Evolutionary conservation across 306 rosid genomes (phyloP).

Genomic region (Purshia tridentata): DNA sequence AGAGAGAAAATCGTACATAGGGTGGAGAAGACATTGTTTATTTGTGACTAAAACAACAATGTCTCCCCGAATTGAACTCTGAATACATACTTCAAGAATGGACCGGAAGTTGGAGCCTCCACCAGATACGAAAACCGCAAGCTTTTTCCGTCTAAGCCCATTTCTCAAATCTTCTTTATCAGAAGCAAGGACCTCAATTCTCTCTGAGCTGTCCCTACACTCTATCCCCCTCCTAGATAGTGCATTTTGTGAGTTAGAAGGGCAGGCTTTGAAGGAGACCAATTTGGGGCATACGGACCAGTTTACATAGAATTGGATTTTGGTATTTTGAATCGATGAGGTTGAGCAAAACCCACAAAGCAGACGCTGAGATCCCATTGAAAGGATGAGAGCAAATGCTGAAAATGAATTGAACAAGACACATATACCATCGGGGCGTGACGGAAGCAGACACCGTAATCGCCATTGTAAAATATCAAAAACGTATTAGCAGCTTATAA

Average conservation of each 20-base stretch:
- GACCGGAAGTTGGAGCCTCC: conserved; percentile 90
- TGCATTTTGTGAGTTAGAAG: conserved; percentile 19
- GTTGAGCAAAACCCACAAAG: conserved; percentile 40
- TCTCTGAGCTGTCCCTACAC: conserved; percentile 30
- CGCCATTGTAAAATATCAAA: no score
- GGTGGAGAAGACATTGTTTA: conserved; percentile 44
- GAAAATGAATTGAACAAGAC: no score
- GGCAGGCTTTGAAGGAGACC: conserved; percentile 21
- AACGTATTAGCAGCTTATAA: no score
- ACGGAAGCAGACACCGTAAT: no score
- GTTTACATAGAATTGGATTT: conserved; percentile 22
- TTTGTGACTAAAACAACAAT: conserved; percentile 67
- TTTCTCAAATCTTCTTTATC: conserved; percentile 16
- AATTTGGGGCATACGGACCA: conserved; percentile 24
- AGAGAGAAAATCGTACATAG: not conserved
- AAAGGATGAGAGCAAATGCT: not conserved
- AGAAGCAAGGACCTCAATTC: conserved; percentile 3
- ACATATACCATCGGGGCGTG: no score
- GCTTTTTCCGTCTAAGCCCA: conserved; percentile 52
- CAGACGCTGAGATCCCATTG: conserved; percentile 41
- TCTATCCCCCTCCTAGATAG: conserved; percentile 24
- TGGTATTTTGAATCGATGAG: conserved; percentile 31
- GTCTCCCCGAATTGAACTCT: conserved; percentile 64
- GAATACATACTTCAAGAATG: conserved; percentile 60
- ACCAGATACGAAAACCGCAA: conserved; percentile 83